Evolutionary conservation across 306 rosid species (phyloP).

Genomic region (Cucurbita pepo): DNA sequence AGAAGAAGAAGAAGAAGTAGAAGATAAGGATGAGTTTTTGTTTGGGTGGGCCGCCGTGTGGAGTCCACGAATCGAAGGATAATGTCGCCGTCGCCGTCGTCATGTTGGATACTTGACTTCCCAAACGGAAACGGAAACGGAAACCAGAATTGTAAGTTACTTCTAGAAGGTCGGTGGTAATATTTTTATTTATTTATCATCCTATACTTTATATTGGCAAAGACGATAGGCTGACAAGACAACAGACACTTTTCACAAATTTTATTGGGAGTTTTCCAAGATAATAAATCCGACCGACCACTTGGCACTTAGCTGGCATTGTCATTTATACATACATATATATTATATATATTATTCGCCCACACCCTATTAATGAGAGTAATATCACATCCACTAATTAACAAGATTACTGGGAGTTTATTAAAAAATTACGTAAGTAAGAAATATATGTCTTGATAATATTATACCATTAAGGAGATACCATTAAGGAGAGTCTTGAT

Average conservation of each 20-base stretch:
- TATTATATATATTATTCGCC: too few species aligned
- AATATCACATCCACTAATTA: too few species aligned
- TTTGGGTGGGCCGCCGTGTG: conserved; percentile 17
- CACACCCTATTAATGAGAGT: too few species aligned
- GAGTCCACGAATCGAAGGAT: conserved; percentile 20
- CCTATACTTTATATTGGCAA: not conserved
- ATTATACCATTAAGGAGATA: too few species aligned
- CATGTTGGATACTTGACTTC: not conserved
- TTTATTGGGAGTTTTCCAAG: not conserved
- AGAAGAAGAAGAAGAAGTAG: conserved; percentile 8
- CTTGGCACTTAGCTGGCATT: not conserved
- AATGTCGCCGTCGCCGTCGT: not conserved
- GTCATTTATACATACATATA: not conserved
- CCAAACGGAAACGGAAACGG: not conserved
- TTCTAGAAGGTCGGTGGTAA: conserved; percentile 5
- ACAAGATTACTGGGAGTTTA: too few species aligned
- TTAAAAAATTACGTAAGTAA: too few species aligned
- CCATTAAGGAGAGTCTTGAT: too few species aligned
- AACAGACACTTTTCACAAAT: not conserved
- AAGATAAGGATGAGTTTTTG: conserved; percentile 29
- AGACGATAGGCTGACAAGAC: not conserved
- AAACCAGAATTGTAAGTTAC: not conserved
- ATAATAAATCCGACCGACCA: not conserved
- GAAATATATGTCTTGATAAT: too few species aligned
- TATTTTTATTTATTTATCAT: not conserved